Conservation (phyloP, 2,329 filamentous ascomycete species). For the Arthrinium phaeospermum region DNA sequence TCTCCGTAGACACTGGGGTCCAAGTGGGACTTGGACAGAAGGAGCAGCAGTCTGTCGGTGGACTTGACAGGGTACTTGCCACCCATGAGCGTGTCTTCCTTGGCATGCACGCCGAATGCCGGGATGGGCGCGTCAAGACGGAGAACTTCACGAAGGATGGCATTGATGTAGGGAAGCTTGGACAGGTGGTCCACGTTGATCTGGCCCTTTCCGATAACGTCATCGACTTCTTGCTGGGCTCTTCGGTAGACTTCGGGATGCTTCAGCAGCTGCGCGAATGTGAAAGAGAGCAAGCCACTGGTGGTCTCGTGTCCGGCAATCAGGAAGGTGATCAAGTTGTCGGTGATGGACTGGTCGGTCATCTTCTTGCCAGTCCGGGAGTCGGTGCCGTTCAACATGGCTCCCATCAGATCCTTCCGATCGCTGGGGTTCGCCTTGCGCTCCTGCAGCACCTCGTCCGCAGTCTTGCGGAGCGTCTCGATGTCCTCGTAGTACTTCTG, state of each 20-base stretch:
- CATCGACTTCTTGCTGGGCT: constrained; percentile 59
- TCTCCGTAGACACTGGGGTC: constrained; percentile 63
- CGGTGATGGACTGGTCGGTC: constrained; percentile 65
- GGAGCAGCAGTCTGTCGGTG: constrained; percentile 48
- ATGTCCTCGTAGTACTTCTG: constrained; percentile 62
- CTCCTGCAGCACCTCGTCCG: constrained; percentile 64
- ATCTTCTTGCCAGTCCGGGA: constrained; percentile 70
- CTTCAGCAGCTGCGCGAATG: constrained; percentile 55
- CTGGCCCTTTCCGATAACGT: constrained; percentile 51
- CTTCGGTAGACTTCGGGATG: constrained; percentile 52
- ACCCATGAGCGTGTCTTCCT: constrained; percentile 51
- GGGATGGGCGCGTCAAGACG: constrained; percentile 57
- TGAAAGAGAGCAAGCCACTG: constrained; percentile 55
- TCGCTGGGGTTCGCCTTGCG: constrained; percentile 59
- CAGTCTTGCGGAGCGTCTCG: constrained; percentile 57
- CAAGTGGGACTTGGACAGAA: constrained; percentile 57
- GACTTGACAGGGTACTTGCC: constrained; percentile 59
- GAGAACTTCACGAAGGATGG: constrained; percentile 58
- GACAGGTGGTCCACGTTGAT: constrained; percentile 53
- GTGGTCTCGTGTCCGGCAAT: constrained; percentile 60
- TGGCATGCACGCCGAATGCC: constrained; percentile 49
- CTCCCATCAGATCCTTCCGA: constrained; percentile 70
- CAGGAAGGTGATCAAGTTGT: constrained; percentile 64
- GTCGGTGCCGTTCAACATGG: constrained; percentile 73
- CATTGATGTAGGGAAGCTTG: constrained; percentile 59